Evolutionary conservation across 139 green algal species (phyloP), one percentile per base, ranked within the genome.

Genomic region (Tetraselmis striata): DNA sequence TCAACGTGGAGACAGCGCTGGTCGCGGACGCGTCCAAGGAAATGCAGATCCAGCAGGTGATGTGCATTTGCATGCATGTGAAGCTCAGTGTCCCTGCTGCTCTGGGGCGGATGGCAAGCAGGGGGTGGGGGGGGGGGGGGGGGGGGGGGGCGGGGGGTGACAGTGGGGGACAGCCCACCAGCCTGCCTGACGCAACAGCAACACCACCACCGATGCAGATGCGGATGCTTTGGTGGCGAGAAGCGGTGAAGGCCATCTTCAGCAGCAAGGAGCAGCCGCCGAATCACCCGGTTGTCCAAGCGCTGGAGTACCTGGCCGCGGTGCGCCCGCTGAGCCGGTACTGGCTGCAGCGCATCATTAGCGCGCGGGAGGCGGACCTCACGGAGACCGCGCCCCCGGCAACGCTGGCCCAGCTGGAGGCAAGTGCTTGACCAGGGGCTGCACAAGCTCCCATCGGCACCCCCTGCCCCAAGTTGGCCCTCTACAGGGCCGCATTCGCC

Each of bases 211-310:
- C 18, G 45, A 18, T 88, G 28, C 80, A 87, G 27, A 90, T 92
- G 67, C 83, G 93, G 18, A 94, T 92, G 79, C 92, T 97, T 78
- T 97, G 94, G 94, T 97, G 94, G 94, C 79, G 88, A 0, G 93
- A 97, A 28, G 92, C 90, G 0, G 59, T 97, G 1, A 86, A 88
- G 5, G 82, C 84, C 28, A 85, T 87, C 11, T 94, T 87, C 81
- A 89, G 90, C 59, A 83, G 28, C 31, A 77, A 23, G 45, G 45
- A 67, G 45, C 11, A 5, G 0, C 83, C 89, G 1, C 80, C 84
- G 0, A 80, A 83, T 22, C 90, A 95, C 59, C 93, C 93, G 0
- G 89, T 91, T 18, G 83, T 90, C 1, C 77, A 86, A 0, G 89
- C 91, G 2, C 88, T 96, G 32, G 30, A 79, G 1, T 59, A 87